Evolutionary conservation across 306 rosid species (phyloP).

Genomic region (Ochetophila trinervis): DNA sequence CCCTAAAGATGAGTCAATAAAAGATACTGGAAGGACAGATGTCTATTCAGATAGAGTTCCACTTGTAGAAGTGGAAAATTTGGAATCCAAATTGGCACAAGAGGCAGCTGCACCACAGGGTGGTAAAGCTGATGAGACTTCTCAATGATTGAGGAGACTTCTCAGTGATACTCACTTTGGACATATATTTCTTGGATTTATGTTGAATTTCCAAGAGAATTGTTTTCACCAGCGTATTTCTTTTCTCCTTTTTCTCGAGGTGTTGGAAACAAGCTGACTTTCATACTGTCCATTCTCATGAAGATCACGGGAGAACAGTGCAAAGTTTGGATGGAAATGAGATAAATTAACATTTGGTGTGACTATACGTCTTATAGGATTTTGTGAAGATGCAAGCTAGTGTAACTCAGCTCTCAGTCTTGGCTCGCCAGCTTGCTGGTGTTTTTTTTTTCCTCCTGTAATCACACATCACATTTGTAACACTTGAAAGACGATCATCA

Average conservation of each 20-base stretch:
- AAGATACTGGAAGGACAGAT: constrained; percentile 25
- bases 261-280: neutral
- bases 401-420: neutral
- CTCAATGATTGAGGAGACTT: constrained; percentile 28
- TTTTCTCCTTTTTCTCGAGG: neutral
- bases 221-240: constrained; percentile 12
- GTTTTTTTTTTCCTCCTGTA: neutral
- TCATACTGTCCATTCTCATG: neutral
- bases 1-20: constrained; percentile 35
- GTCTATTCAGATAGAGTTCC: constrained; percentile 38
- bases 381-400: neutral
- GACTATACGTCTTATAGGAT: constrained; percentile 13
- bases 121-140: constrained; percentile 30
- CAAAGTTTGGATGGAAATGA: constrained; percentile 3
- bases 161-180: constrained; percentile 17
- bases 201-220: constrained; percentile 15
- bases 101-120: constrained; percentile 40
- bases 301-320: constrained; percentile 18
- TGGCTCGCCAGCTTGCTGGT: neutral
- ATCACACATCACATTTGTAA: neutral
- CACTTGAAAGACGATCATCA: no score
- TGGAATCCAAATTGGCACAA: constrained; percentile 42
- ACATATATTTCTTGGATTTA: constrained; percentile 22
- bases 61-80: constrained; percentile 37
- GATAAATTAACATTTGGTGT: constrained; percentile 24